phyloP scores from a whole-genome alignment of 257 asterid species.

The Scutellaria barbata region DNA sequence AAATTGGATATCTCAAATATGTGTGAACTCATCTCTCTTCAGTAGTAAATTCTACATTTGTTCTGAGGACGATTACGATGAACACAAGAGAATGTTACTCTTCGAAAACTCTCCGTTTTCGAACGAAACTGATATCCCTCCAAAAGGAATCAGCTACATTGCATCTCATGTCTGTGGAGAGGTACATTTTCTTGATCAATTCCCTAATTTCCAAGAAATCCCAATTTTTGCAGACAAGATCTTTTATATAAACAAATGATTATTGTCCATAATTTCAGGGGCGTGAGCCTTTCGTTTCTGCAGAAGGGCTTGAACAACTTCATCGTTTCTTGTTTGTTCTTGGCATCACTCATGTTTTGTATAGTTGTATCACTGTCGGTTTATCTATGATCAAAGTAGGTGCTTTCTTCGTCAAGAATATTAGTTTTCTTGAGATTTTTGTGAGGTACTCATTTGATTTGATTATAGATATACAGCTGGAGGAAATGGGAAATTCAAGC shows the following conservation, averaged over 20 bases:
- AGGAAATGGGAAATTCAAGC: conserved; percentile 90
- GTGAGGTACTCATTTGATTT: neutral
- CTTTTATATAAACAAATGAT: neutral
- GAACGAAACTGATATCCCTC: conserved; percentile 58
- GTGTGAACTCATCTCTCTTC: conserved; percentile 81
- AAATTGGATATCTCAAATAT: conserved; percentile 75
- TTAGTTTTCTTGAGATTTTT: neutral
- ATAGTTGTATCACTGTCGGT: conserved; percentile 75
- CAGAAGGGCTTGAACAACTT: conserved; percentile 91
- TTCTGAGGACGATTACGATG: conserved; percentile 63
- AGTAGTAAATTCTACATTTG: conserved; percentile 76
- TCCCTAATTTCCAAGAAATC: neutral
- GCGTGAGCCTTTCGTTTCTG: conserved; percentile 83
- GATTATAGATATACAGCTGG: conserved; percentile 89
- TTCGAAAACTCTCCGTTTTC: conserved; percentile 32
- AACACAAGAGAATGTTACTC: conserved; percentile 40
- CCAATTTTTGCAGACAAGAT: neutral
- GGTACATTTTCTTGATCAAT: conserved; percentile 42
- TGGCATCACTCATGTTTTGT: conserved; percentile 78
- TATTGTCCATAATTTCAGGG: conserved; percentile 50
- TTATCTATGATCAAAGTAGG: conserved; percentile 88
- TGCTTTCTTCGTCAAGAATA: neutral
- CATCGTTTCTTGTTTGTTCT: conserved; percentile 89
- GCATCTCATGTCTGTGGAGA: conserved; percentile 68
- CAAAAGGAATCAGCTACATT: conserved; percentile 45